Conservation (phyloP, 495 filamentous ascomycete species). For the Podospora anserina region DNA sequence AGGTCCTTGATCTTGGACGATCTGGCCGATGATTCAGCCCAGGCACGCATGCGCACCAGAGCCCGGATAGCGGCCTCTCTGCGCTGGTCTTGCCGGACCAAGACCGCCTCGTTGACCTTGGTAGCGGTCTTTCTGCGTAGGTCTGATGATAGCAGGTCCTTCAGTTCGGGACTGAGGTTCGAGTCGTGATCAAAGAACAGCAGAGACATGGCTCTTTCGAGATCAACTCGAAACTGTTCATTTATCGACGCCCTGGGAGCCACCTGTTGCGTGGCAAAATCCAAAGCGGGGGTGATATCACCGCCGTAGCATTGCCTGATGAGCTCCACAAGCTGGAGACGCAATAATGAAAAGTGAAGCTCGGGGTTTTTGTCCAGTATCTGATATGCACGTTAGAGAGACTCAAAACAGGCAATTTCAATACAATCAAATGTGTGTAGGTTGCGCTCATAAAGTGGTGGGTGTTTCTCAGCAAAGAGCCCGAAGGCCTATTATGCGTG, state of each 20-base stretch:
- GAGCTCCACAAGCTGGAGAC: conserved; percentile 88
- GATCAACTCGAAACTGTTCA: conserved; percentile 74
- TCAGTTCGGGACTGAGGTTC: conserved; percentile 70
- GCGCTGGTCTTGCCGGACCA: conserved; percentile 64
- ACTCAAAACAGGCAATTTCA: neutral
- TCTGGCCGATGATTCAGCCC: conserved; percentile 76
- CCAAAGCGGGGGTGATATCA: conserved; percentile 77
- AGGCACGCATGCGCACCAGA: conserved; percentile 76
- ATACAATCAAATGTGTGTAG: neutral
- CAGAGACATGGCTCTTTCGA: conserved; percentile 90
- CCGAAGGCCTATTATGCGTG: conserved; percentile 84
- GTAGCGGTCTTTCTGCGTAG: conserved; percentile 79
- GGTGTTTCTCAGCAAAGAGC: conserved; percentile 86
- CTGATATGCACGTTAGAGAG: conserved; percentile 46
- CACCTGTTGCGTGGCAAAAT: conserved; percentile 82
- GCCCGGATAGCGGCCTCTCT: conserved; percentile 76
- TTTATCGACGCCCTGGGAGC: conserved; percentile 84
- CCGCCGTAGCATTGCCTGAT: conserved; percentile 74
- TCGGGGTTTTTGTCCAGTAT: conserved; percentile 80
- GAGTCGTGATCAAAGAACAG: conserved; percentile 68
- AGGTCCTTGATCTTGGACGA: conserved; percentile 66
- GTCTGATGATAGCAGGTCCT: conserved; percentile 70
- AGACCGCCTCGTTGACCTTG: conserved; percentile 81
- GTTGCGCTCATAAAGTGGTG: conserved; percentile 84
- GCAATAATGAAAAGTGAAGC: conserved; percentile 86